A percentile compares a stretch with the other conserved stretches of the same genome.
Conservation (phyloP, 2,329 filamentous ascomycete species). For the Fusarium floridanum region DNA sequence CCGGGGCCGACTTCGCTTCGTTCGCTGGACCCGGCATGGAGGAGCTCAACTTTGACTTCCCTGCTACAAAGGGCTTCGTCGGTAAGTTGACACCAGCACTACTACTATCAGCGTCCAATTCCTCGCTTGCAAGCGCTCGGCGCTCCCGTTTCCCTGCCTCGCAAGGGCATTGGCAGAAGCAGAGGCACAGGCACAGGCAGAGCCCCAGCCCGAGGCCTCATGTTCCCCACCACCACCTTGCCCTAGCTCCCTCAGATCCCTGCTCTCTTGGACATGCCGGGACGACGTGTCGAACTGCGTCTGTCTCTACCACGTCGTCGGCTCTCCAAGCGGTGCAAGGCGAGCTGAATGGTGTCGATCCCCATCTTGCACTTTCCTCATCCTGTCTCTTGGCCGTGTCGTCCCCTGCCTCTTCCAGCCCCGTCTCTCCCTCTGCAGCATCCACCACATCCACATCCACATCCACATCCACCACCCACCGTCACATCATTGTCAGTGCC, state of each 20-base stretch:
- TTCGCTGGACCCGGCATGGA: conserved; percentile 64
- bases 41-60: conserved; percentile 64
- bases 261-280: conserved; percentile 25
- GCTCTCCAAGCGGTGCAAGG: conserved; percentile 31
- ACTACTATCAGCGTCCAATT: conserved; percentile 16
- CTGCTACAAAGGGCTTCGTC: conserved; percentile 65
- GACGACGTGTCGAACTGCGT: conserved; percentile 27
- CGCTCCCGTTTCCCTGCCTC: conserved; percentile 30
- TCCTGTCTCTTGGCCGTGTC: conserved; percentile 43
- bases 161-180: conserved; percentile 34
- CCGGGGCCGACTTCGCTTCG: conserved; percentile 67
- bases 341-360: conserved; percentile 31
- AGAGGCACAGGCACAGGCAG: neutral
- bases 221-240: conserved; percentile 33
- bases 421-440: neutral
- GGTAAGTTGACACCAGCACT: conserved; percentile 60
- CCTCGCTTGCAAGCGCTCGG: conserved; percentile 30
- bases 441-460: conserved; percentile 51
- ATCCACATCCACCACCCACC: conserved; percentile 56
- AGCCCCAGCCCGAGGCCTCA: conserved; percentile 35
- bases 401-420: conserved; percentile 52
- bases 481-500: conserved; percentile 12
- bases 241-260: conserved; percentile 32
- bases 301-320: conserved; percentile 27
- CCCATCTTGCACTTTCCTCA: conserved; percentile 24